phyloP scores from a whole-genome alignment of 2,329 filamentous ascomycete genomes.

The Rutstroemia sp. region DNA sequence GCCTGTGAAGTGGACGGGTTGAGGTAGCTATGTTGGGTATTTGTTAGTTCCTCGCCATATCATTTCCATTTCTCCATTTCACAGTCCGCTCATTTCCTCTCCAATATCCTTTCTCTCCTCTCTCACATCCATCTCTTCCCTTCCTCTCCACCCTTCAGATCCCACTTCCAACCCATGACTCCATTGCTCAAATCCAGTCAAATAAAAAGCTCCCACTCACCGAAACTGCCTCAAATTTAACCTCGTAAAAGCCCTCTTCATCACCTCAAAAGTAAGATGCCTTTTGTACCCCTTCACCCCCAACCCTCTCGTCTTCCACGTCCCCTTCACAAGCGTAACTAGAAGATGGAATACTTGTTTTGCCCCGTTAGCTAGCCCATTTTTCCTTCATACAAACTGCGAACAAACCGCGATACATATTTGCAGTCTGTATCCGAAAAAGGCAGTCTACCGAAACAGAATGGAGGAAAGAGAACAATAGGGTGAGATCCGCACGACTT shows the following conservation, averaged over 20 bases:
- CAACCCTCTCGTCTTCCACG: not conserved
- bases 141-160: not conserved
- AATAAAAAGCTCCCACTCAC: not conserved
- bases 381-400: not conserved
- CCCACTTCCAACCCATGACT: not conserved
- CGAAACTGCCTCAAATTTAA: not conserved
- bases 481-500: no score
- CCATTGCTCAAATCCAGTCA: not conserved
- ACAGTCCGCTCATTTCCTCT: no score
- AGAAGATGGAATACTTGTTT: not conserved
- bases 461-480: no score
- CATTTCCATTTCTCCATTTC: no score
- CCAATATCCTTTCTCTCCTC: no score
- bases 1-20: slow-evolving; percentile 15
- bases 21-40: slow-evolving; percentile 13
- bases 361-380: not conserved
- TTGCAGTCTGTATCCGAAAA: no score
- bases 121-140: no score
- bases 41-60: no score
- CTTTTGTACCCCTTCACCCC: not conserved
- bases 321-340: not conserved
- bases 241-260: not conserved
- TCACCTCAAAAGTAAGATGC: not conserved
- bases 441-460: no score
- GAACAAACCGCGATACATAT: not conserved